A percentile compares a stretch with the other conserved stretches of the same genome.
Conservation (phyloP, 2,329 filamentous ascomycete species). For the Fusarium redolens region DNA sequence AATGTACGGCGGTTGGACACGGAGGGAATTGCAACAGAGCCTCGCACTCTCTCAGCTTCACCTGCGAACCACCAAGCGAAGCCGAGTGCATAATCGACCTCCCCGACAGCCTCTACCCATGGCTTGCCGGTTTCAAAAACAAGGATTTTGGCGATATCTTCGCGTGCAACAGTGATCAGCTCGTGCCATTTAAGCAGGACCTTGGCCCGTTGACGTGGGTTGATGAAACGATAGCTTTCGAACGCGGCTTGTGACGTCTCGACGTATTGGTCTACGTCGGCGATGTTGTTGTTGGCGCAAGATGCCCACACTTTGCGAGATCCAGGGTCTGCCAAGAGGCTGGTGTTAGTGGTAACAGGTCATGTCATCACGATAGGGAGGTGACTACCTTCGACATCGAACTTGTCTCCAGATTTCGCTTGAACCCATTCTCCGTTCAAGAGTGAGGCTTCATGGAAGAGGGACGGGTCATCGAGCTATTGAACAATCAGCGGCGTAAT, state of each 20-base stretch:
- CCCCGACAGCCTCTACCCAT: constrained; percentile 63
- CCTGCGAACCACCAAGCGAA: constrained; percentile 69
- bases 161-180: constrained; percentile 48
- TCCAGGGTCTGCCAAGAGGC: no score
- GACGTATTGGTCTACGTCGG: constrained; percentile 45
- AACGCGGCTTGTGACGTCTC: constrained; percentile 50
- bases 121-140: constrained; percentile 68
- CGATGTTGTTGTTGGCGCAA: neutral
- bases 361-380: no score
- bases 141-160: constrained; percentile 54
- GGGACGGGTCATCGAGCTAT: no score
- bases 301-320: no score
- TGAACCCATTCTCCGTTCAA: no score
- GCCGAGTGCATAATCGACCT: constrained; percentile 65
- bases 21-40: constrained; percentile 66
- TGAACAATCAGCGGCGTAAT: no score
- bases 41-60: constrained; percentile 56
- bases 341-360: no score
- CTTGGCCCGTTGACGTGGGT: constrained; percentile 48
- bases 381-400: no score
- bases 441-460: no score
- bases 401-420: no score
- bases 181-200: constrained; percentile 52
- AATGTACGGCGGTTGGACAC: constrained; percentile 65
- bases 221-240: constrained; percentile 51